Percentiles rank a stretch among this genome's conserved stretches.
phyloP scores from a whole-genome alignment of 805 yeast species.

The Starmerella tilneyi region DNA sequence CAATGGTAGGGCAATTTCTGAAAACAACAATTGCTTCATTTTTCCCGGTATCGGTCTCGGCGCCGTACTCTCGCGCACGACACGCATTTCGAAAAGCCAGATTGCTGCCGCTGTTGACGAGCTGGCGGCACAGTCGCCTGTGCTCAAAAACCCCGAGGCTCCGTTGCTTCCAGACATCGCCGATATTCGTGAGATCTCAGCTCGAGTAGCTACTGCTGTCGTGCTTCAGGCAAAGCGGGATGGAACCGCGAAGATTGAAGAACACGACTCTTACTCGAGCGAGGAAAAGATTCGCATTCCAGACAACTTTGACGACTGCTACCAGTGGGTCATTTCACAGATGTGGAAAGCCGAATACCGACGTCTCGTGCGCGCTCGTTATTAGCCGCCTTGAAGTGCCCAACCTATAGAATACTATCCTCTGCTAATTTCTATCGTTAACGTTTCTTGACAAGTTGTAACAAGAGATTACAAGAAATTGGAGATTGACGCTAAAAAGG shows the following conservation, averaged over 20 bases:
- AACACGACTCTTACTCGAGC: slow-evolving; percentile 55
- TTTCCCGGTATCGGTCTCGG: slow-evolving; percentile 98
- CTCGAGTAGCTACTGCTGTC: slow-evolving; percentile 87
- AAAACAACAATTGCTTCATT: slow-evolving; percentile 90
- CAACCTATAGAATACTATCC: neutral
- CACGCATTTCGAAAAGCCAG: slow-evolving; percentile 77
- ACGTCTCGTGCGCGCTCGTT: slow-evolving; percentile 31
- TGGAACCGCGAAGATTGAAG: slow-evolving; percentile 69
- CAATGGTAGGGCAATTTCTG: slow-evolving; percentile 76
- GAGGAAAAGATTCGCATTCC: slow-evolving; percentile 62
- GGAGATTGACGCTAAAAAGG: too few relatives aligned
- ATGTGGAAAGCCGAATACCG: slow-evolving; percentile 94
- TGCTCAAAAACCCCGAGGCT: slow-evolving; percentile 52
- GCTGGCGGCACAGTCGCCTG: slow-evolving; percentile 74
- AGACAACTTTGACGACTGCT: slow-evolving; percentile 63
- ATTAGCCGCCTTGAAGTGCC: slow-evolving; percentile 7
- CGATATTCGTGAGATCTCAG: slow-evolving; percentile 75
- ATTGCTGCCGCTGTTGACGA: slow-evolving; percentile 90
- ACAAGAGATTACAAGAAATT: too few relatives aligned
- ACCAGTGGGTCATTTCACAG: slow-evolving; percentile 66
- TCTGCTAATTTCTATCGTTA: neutral
- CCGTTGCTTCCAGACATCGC: slow-evolving; percentile 82
- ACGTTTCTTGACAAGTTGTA: too few relatives aligned
- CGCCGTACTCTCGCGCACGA: slow-evolving; percentile 77
- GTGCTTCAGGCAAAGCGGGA: slow-evolving; percentile 77